Evolutionary conservation across 768 basidiomycete genomes (phyloP).

Genomic region (Lactifluus echinatus): DNA sequence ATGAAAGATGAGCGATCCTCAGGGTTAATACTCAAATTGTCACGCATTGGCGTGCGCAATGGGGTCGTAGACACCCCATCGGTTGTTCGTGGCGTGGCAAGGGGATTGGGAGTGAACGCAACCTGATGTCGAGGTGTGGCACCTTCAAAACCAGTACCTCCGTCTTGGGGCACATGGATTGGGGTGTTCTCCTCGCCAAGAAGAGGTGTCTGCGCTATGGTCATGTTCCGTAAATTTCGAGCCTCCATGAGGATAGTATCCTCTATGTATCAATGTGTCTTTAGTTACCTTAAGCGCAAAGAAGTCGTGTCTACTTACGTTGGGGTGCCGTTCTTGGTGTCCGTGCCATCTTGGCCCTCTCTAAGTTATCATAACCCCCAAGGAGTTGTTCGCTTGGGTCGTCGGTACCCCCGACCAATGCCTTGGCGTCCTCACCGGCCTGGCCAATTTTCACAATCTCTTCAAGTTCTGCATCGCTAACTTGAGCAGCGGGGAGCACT

Average conservation of each 20-base stretch:
- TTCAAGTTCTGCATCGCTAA: conserved; percentile 89
- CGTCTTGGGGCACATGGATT: conserved; percentile 60
- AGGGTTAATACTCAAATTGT: conserved; percentile 84
- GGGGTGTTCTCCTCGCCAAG: conserved; percentile 98
- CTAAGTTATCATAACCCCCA: conserved; percentile 88
- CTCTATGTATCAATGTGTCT: conserved; percentile 41
- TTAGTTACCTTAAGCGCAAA: conserved; percentile 7
- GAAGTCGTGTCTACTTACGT: conserved; percentile 35
- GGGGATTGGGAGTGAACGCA: conserved; percentile 92
- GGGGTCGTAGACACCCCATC: conserved; percentile 56
- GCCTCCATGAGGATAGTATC: conserved; percentile 94
- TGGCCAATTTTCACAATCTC: conserved; percentile 98
- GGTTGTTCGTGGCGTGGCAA: conserved; percentile 64
- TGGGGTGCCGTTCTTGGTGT: conserved; percentile 94
- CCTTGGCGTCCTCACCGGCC: conserved; percentile 82
- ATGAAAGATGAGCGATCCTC: conserved; percentile 45
- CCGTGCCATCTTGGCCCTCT: conserved; percentile 81
- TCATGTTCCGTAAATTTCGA: conserved; percentile 91
- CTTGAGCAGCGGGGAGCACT: conserved; percentile 80
- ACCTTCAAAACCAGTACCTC: conserved; percentile 88
- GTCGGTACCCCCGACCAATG: conserved; percentile 71
- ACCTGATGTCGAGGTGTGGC: conserved; percentile 91
- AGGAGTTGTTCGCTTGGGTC: conserved; percentile 81
- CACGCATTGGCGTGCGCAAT: conserved; percentile 89
- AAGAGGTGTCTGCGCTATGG: conserved; percentile 83